Base-by-base conservation (phyloP, 352 stramenopile species). In the Poterioochromonas sp. region DNA sequence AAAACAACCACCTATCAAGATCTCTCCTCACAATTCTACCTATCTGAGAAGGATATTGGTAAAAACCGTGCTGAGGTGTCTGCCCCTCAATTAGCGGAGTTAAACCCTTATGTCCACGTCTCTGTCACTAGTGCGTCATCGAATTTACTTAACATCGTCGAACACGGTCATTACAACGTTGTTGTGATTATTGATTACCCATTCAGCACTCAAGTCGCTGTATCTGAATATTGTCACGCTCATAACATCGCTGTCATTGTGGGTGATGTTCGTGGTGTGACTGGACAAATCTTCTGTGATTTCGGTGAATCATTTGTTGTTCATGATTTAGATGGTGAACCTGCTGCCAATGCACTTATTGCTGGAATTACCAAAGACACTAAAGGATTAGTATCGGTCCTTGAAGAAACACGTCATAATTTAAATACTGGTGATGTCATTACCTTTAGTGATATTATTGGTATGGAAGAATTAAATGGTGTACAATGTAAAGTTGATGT, bases 41-140 rank as follows among this genome's bases (percentile, higher is more conserved):
- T 98, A 54, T 89, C 81, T 0, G 88, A 94, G 69, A 77, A 80
- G 1, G 89, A 97, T 80, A 84, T 98, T 53, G 88, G 89, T 44
- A 87, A 89, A 74, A 79, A 89, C 44, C 91, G 93, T 34, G 94
- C 92, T 0, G 82, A 91, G 29, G 86, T 91, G 0, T 97, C 88
- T 41, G 79, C 88, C 12, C 84, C 87, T 58, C 93, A 95, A 82
- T 85, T 99, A 35, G 90, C 92, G 0, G 93, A 98, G 84, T 85
- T 99, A 35, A 99, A 99, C 84, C 93, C 92, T 60, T 98, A 98
- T 84, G 94, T 98, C 5, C 84, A 88, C 53, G 90, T 95, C 39
- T 79, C 85, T 35, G 90, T 95, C 39, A 78, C 85, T 35, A 83
- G 83, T 35, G 84, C 80, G 44, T 39, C 2, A 43, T 32, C 2